Conservation (phyloP, 495 filamentous ascomycete species). For the Neurospora sp. region DNA sequence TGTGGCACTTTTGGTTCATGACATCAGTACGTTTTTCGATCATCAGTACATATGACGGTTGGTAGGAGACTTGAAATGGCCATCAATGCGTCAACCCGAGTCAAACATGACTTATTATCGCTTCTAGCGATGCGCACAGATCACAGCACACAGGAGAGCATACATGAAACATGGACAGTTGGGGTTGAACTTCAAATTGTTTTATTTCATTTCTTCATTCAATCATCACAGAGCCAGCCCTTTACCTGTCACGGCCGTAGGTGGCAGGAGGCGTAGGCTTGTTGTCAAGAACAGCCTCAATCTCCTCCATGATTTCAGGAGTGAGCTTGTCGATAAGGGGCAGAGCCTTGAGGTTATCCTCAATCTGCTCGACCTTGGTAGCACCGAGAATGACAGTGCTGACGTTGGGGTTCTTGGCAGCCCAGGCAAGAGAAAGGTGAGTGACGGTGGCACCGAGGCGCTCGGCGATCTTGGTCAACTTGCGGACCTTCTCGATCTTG, state of each 20-base stretch:
- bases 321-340: constrained; percentile 54
- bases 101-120: background rate
- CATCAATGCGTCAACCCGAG: background rate
- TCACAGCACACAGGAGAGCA: background rate
- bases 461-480: constrained; percentile 51
- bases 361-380: constrained; percentile 57
- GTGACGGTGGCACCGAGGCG: constrained; percentile 49
- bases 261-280: constrained; percentile 16
- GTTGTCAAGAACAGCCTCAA: constrained; percentile 41
- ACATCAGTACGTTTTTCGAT: too few species aligned
- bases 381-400: constrained; percentile 66
- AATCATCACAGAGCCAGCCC: background rate
- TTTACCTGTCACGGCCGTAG: constrained; percentile 11
- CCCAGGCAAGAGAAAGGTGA: constrained; percentile 62
- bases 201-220: background rate
- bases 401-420: constrained; percentile 65
- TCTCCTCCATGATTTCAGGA: constrained; percentile 58
- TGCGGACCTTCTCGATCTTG: constrained; percentile 38
- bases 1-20: background rate
- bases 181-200: background rate
- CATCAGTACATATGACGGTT: background rate
- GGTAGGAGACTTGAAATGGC: background rate
- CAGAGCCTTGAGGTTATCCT: constrained; percentile 56
- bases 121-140: background rate
- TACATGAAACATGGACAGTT: background rate